Conservation (phyloP, 495 filamentous ascomycete species). For the Zalerion maritima region DNA sequence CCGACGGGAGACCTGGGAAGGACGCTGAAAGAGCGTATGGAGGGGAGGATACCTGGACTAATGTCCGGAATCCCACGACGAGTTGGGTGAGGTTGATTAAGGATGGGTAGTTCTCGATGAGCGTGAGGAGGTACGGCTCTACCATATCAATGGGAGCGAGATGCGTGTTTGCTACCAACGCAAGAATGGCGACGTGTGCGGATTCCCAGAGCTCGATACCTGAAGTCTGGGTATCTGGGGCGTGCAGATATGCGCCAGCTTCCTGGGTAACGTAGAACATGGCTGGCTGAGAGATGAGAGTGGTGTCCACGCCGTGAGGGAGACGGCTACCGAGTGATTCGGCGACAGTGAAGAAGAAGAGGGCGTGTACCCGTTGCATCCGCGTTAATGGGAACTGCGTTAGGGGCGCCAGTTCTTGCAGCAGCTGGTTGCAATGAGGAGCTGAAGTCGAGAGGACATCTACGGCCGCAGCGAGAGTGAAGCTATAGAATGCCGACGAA, state of each 20-base stretch:
- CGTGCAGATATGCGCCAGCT: slow-evolving; percentile 41
- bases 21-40: slow-evolving; percentile 55
- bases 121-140: slow-evolving; percentile 73
- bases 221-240: slow-evolving; percentile 21
- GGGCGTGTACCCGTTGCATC: slow-evolving; percentile 69
- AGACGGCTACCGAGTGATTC: slow-evolving; percentile 74
- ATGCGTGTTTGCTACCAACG: slow-evolving; percentile 61
- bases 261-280: slow-evolving; percentile 61
- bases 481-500: slow-evolving; percentile 67
- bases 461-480: slow-evolving; percentile 76
- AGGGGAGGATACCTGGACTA: slow-evolving; percentile 74
- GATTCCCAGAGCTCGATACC: slow-evolving; percentile 72
- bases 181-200: slow-evolving; percentile 74
- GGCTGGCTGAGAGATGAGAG: slow-evolving; percentile 58
- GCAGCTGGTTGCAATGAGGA: slow-evolving; percentile 50
- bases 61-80: slow-evolving; percentile 78
- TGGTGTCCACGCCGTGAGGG: slow-evolving; percentile 47
- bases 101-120: slow-evolving; percentile 71
- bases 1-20: slow-evolving; percentile 63
- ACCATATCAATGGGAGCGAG: slow-evolving; percentile 59
- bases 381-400: slow-evolving; percentile 48
- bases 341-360: slow-evolving; percentile 81
- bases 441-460: slow-evolving; percentile 73
- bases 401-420: slow-evolving; percentile 46
- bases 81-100: slow-evolving; percentile 83